Base-by-base conservation (phyloP, 2,329 filamentous ascomycete genomes). In the Aspergillus novofumigatus region DNA sequence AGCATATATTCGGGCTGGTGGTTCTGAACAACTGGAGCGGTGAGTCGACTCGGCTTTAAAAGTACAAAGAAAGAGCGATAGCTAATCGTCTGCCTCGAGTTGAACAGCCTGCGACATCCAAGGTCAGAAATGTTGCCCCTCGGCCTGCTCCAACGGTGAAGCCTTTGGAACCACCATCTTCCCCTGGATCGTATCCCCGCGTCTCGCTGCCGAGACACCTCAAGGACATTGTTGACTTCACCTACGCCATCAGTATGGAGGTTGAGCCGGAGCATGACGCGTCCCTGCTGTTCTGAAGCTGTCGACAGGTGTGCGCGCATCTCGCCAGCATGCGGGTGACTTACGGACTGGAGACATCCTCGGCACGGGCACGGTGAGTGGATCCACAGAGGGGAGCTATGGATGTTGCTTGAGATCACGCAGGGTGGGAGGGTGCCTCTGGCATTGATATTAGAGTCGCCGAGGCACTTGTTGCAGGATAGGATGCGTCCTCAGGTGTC, bases 1-100 rank as follows among this genome's bases (percentile, higher is more conserved):
- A 83, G 1, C 81, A 87, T 64, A 83, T 87, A 6, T 87, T 88
- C 65, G 85, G 85, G 0, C 74, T 86, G 32, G 81, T 86, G 0
- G 69, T 88, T 52, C 65, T 87, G 11, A 87, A 87, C 60, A 84
- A 87, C 59, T 88, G 85, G 85, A 69, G 67, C 47, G 59, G 67
- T 67, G 41, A 53, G 65, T 57, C 20, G 35, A 2, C 11, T 44
- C 45, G 14, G 17, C 14, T 29, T 28, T 17, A 3, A 5, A 35
- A 35, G 7, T 35, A 35, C 14, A 14, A 17, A 35, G 32, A 35
- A 1, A 35, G 32, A 17, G 5, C 3, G 32, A 17, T 35, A 17
- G 32, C 32, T 35, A 1, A 35, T 7, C 1, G 32, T 28, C 29
- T 28, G n/a, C 11, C 23, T 57, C 11, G 47, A 10, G 6, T 2